Evolutionary conservation across 2,329 filamentous ascomycete genomes (phyloP).

Genomic region (Pseudocercospora pini-densiflorae): DNA sequence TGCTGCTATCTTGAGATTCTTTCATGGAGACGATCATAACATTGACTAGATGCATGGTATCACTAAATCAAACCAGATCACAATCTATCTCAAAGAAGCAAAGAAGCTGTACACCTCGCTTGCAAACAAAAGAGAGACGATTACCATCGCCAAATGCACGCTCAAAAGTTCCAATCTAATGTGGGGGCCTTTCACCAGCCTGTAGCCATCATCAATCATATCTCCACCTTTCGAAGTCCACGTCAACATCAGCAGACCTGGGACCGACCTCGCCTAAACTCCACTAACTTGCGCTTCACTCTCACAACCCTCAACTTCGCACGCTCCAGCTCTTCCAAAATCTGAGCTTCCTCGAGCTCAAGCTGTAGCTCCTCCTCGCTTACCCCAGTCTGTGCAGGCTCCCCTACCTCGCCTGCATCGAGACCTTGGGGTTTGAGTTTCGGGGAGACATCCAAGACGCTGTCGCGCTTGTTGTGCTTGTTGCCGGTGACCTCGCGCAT

Average conservation of each 20-base stretch:
- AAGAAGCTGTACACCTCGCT: neutral
- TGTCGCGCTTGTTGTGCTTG: neutral
- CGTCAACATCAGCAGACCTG: neutral
- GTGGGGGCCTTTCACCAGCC: neutral
- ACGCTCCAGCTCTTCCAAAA: neutral
- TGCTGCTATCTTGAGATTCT: slow-evolving; percentile 50
- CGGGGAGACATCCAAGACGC: neutral
- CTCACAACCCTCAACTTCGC: neutral
- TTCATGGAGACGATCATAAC: slow-evolving; percentile 55
- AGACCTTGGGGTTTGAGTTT: neutral
- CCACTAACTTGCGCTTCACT: neutral
- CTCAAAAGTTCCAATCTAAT: neutral
- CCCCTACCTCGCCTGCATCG: neutral
- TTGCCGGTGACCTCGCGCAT: neutral
- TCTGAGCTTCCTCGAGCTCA: neutral
- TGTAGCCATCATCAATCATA: neutral
- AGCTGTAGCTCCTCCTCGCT: neutral
- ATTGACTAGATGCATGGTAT: slow-evolving; percentile 32
- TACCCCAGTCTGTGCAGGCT: neutral
- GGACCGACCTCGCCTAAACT: neutral
- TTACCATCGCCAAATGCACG: neutral
- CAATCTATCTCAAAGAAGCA: neutral
- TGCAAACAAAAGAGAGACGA: neutral
- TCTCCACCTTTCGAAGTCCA: neutral
- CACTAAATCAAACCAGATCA: neutral